Percentiles rank a stretch among this genome's conserved stretches.
Evolutionary conservation across 768 basidiomycete species (phyloP).

Genomic region (Trametes cubensis): DNA sequence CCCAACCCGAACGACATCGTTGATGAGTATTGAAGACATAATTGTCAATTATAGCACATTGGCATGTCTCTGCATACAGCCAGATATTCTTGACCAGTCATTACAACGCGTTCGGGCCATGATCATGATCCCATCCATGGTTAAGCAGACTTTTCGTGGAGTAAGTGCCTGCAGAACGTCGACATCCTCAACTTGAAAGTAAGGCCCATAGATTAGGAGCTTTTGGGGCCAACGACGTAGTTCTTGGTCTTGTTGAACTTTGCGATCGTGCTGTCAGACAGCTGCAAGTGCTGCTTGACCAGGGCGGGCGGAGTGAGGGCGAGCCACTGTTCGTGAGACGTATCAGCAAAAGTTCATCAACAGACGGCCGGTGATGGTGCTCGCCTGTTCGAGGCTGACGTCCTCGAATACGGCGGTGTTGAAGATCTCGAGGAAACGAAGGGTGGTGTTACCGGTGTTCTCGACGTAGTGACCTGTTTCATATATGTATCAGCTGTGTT

Average conservation of each 20-base stretch:
- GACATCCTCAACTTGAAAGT: too few species aligned
- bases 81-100: too few species aligned
- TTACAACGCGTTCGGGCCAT: too few species aligned
- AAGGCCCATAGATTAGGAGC: too few species aligned
- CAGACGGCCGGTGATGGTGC: background rate
- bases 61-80: too few species aligned
- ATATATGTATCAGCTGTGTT: too few species aligned
- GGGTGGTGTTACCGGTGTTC: conserved; percentile 41
- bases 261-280: conserved; percentile 41
- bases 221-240: conserved; percentile 35
- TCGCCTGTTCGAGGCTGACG: conserved; percentile 49
- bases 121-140: too few species aligned
- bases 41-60: too few species aligned
- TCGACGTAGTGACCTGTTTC: conserved; percentile 41
- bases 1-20: too few species aligned
- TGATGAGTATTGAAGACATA: too few species aligned
- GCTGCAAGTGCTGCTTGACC: conserved; percentile 48
- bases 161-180: too few species aligned
- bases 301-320: conserved; percentile 49
- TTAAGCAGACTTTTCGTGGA: too few species aligned
- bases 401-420: conserved; percentile 33
- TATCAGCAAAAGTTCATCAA: background rate
- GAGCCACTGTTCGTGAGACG: conserved; percentile 39
- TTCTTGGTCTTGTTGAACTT: conserved; percentile 44
- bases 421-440: conserved; percentile 43